These are phyloP conservation scores for Hymenoscyphus salicellus DNA, from an alignment of 2,329 filamentous ascomycete genomes.

Conservation along the genomic window DNA sequence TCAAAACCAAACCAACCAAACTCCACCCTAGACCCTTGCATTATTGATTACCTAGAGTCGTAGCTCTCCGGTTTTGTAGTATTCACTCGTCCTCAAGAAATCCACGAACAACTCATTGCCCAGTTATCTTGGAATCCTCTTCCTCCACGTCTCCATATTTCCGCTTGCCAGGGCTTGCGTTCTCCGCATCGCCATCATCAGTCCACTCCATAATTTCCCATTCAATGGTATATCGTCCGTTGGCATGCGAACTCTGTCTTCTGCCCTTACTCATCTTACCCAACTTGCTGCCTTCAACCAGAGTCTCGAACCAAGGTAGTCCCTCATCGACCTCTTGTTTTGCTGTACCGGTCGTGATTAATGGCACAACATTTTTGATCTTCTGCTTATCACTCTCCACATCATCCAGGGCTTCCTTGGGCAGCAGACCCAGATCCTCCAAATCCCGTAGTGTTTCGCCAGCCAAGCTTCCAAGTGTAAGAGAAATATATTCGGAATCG, in stretches of 20 bases:
- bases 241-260: constrained; percentile 53
- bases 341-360: background rate
- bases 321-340: constrained; percentile 44
- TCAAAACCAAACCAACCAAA: background rate
- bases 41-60: background rate
- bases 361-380: constrained; percentile 29
- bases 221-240: constrained; percentile 66
- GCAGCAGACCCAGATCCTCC: constrained; percentile 72
- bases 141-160: constrained; percentile 44
- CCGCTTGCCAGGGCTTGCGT: constrained; percentile 47
- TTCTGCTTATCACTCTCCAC: constrained; percentile 32
- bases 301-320: constrained; percentile 80
- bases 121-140: constrained; percentile 15
- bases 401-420: constrained; percentile 43
- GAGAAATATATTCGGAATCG: constrained; percentile 74
- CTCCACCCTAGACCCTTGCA: background rate
- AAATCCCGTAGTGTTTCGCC: constrained; percentile 68
- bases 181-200: constrained; percentile 42
- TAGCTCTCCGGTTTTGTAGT: background rate
- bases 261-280: constrained; percentile 63
- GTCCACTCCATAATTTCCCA: constrained; percentile 83
- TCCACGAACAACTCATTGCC: background rate
- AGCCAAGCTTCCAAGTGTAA: constrained; percentile 75
- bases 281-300: constrained; percentile 73
- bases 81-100: background rate